A percentile compares a stretch with the other conserved stretches of the same genome.
phyloP scores from a whole-genome alignment of 148 eudicot genomes.

The Rhododendron vialii region DNA sequence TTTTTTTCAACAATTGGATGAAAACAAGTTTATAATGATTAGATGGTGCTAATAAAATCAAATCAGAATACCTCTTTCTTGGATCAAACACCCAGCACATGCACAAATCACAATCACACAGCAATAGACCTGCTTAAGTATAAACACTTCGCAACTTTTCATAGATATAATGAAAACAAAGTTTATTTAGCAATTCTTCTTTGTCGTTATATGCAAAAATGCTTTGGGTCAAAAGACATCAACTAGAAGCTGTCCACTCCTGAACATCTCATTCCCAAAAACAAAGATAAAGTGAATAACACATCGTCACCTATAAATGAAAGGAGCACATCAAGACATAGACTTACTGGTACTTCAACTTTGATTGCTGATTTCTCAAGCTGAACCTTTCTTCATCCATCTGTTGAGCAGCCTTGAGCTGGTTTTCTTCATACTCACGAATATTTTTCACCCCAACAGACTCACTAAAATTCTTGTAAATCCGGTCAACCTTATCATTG shows the following conservation, averaged over 20 bases:
- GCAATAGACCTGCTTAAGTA: neutral
- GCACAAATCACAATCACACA: neutral
- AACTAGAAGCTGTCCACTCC: neutral
- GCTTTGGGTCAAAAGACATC: neutral
- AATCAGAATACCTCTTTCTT: neutral
- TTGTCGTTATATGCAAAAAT: neutral
- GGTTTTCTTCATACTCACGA: slow-evolving; percentile 92
- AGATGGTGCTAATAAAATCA: neutral
- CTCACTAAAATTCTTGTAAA: slow-evolving; percentile 78
- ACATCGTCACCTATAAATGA: neutral
- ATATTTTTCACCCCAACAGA: slow-evolving; percentile 83
- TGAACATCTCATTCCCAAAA: neutral
- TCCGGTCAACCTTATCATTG: slow-evolving; percentile 74
- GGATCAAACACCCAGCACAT: neutral
- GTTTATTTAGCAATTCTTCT: neutral
- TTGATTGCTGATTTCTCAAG: slow-evolving; percentile 84
- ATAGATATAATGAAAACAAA: neutral
- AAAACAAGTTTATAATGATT: neutral
- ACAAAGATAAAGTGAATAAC: neutral
- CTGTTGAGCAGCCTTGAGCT: slow-evolving; percentile 74
- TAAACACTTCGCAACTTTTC: neutral
- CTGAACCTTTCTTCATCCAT: slow-evolving; percentile 70
- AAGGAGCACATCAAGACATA: neutral
- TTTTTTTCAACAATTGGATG: neutral
- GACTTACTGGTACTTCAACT: slow-evolving; percentile 92